These are phyloP conservation scores for Solanum habrochaites DNA, from an alignment of 257 asterid genomes.

Conservation along the genomic window DNA sequence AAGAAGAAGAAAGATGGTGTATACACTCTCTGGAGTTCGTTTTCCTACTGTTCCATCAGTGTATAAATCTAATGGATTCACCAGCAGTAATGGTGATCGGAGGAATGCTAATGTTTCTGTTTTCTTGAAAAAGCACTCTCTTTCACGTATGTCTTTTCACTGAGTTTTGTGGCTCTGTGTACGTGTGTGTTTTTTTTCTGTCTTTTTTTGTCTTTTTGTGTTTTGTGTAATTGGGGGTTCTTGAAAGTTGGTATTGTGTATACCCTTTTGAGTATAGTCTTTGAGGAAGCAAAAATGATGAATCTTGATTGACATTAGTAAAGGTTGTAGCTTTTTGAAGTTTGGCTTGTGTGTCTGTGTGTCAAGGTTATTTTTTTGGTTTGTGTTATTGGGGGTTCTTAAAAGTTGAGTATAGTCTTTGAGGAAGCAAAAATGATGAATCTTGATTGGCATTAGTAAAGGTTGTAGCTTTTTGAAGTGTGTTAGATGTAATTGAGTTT, in stretches of 20 bases:
- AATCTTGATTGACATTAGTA: neutral
- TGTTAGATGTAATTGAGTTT: neutral
- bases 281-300: neutral
- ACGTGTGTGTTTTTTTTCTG: neutral
- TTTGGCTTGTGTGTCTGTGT: neutral
- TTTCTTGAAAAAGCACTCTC: constrained; percentile 17
- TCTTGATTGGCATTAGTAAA: neutral
- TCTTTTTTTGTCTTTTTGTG: neutral
- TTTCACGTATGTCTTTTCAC: constrained; percentile 24
- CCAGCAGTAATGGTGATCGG: constrained; percentile 11
- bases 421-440: neutral
- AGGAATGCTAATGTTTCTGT: constrained; percentile 17
- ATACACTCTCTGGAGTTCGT: constrained; percentile 50
- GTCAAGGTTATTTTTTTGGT: too few relatives aligned
- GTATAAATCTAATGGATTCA: constrained; percentile 26
- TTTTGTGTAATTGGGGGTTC: neutral
- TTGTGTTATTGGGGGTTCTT: too few relatives aligned
- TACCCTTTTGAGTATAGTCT: neutral
- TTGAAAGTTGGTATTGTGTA: neutral
- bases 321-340: neutral
- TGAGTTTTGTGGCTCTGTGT: neutral
- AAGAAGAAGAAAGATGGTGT: constrained; percentile 34
- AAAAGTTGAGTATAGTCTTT: neutral
- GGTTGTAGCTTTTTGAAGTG: neutral
- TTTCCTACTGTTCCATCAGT: constrained; percentile 44